phyloP scores from a whole-genome alignment of 768 basidiomycete genomes.

The Termitomyces bulborhizus region DNA sequence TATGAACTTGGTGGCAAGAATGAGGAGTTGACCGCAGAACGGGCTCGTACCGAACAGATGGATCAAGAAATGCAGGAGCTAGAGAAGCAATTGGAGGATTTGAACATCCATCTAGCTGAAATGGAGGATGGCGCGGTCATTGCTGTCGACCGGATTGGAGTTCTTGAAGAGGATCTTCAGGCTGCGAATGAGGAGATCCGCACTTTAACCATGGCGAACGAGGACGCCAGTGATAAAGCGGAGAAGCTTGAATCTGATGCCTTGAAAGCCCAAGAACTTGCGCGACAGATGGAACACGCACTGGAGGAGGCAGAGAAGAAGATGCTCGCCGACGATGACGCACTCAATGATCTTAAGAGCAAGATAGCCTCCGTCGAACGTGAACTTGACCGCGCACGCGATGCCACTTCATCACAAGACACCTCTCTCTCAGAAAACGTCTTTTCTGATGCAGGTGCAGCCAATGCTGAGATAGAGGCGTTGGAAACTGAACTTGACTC shows the following conservation, averaged over 20 bases:
- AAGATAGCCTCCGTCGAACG: slow-evolving; percentile 53
- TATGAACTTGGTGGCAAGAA: slow-evolving; percentile 31
- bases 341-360: slow-evolving; percentile 41
- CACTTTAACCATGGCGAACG: slow-evolving; percentile 36
- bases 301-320: slow-evolving; percentile 69
- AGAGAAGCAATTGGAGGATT: slow-evolving; percentile 39
- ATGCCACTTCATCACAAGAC: slow-evolving; percentile 29
- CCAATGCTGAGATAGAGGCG: slow-evolving; percentile 52
- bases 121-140: slow-evolving; percentile 54
- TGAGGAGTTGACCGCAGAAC: slow-evolving; percentile 31
- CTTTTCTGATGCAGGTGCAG: slow-evolving; percentile 26
- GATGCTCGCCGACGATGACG: slow-evolving; percentile 57
- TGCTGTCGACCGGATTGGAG: slow-evolving; percentile 46
- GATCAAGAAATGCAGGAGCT: slow-evolving; percentile 31
- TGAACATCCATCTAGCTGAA: slow-evolving; percentile 49
- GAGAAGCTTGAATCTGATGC: slow-evolving; percentile 48
- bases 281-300: slow-evolving; percentile 68
- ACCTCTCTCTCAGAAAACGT: slow-evolving; percentile 17
- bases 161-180: slow-evolving; percentile 50
- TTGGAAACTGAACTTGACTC: slow-evolving; percentile 74
- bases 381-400: slow-evolving; percentile 38
- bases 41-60: slow-evolving; percentile 19
- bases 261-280: slow-evolving; percentile 47
- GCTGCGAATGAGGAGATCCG: slow-evolving; percentile 39
- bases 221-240: slow-evolving; percentile 41